These are phyloP conservation scores for Diplodia corticola DNA, from an alignment of 2,329 filamentous ascomycete species.

Conservation along the genomic window DNA sequence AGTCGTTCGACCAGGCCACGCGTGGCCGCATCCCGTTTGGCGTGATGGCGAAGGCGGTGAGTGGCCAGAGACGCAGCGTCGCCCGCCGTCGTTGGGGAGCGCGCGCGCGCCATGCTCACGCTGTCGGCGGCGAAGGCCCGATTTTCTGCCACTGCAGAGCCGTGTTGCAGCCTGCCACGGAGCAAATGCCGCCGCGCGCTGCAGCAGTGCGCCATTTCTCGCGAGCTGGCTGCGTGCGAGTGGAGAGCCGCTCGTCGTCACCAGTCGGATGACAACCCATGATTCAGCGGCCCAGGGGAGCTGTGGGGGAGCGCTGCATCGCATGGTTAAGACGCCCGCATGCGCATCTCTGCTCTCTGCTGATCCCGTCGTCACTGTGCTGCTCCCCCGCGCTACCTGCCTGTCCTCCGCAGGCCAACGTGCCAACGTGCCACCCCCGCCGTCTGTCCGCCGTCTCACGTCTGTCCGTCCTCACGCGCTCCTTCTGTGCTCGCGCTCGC, in stretches of 20 bases:
- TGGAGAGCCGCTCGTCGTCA: background rate
- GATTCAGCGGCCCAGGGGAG: background rate
- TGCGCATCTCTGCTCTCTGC: slow-evolving; percentile 23
- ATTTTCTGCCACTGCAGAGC: background rate
- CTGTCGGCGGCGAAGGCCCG: slow-evolving; percentile 5
- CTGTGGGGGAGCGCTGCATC: background rate
- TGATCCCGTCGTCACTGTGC: slow-evolving; percentile 30
- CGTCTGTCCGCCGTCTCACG: background rate
- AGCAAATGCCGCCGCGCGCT: slow-evolving; percentile 3
- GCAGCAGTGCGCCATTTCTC: slow-evolving; percentile 8
- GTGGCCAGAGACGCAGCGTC: background rate
- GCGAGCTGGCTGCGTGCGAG: background rate
- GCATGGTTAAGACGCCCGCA: background rate
- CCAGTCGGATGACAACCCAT: slow-evolving; percentile 3
- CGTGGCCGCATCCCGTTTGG: background rate
- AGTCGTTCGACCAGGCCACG: slow-evolving; percentile 1
- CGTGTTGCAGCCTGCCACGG: background rate
- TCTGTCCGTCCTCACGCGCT: background rate
- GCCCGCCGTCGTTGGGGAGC: background rate
- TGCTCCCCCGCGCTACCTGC: slow-evolving; percentile 38
- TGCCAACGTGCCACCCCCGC: no score
- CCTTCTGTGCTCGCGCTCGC: background rate
- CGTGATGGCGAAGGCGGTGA: slow-evolving; percentile 16
- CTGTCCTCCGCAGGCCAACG: slow-evolving; percentile 25
- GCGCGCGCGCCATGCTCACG: background rate